Evolutionary conservation across 1,284 basidiomycete species (phyloP).

Genomic region (Sanghuangporus sanghuang): DNA sequence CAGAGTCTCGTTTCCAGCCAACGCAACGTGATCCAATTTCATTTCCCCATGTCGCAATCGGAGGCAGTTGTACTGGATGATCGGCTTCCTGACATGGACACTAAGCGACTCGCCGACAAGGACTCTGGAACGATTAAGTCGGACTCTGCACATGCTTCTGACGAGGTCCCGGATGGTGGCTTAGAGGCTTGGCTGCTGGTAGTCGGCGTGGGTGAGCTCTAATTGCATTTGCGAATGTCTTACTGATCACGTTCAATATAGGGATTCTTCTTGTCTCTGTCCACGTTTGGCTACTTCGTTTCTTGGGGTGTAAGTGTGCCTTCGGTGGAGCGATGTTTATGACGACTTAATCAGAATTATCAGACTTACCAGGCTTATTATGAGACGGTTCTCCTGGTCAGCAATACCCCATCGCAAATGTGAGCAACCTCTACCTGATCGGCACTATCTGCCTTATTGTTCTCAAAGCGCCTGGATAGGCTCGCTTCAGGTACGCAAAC

Average conservation of each 20-base stretch:
- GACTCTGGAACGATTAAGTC: not conserved
- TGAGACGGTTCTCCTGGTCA: conserved; percentile 33
- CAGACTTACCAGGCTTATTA: conserved; percentile 53
- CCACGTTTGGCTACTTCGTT: conserved; percentile 35
- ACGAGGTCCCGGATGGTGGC: conserved; percentile 33
- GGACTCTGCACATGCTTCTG: not conserved
- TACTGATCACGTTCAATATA: conserved; percentile 1
- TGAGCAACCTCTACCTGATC: conserved; percentile 16
- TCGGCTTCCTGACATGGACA: not conserved
- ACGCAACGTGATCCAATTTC: too few species aligned
- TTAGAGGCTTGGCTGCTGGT: conserved; percentile 35
- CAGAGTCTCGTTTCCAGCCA: too few species aligned
- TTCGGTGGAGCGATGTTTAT: not conserved
- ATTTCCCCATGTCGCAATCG: too few species aligned
- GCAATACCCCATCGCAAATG: conserved; percentile 29
- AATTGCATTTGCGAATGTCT: not conserved
- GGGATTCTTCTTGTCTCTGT: conserved; percentile 1
- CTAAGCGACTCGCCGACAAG: not conserved
- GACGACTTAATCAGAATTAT: conserved; percentile 14
- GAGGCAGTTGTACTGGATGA: not conserved
- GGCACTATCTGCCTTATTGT: not conserved
- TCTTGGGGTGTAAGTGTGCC: conserved; percentile 34
- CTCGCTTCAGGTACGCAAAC: not conserved
- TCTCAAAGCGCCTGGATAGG: not conserved
- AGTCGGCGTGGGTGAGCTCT: conserved; percentile 28